A percentile compares a stretch with the other conserved stretches of the same genome.
Conservation (phyloP, 495 filamentous ascomycete genomes). For the Geopyxis carbonaria region DNA sequence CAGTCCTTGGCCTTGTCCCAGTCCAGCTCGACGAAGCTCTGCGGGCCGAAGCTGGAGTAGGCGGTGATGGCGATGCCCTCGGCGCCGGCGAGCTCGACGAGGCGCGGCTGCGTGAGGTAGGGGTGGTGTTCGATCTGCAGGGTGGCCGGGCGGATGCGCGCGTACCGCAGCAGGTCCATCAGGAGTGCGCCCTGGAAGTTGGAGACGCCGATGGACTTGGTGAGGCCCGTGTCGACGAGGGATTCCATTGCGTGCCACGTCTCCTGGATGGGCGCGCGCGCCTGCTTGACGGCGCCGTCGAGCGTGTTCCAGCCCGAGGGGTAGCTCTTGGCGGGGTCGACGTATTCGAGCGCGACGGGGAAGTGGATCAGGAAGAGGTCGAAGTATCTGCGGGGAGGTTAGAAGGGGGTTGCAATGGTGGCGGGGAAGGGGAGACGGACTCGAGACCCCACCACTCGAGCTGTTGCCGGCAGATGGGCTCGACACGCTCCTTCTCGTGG, state of each 20-base stretch:
- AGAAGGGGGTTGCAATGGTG: background rate
- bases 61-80: slow-evolving; percentile 69
- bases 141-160: slow-evolving; percentile 55
- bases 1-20: slow-evolving; percentile 53
- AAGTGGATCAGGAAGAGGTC: slow-evolving; percentile 8
- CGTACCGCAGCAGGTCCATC: slow-evolving; percentile 74
- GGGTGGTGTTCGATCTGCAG: slow-evolving; percentile 97
- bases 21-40: slow-evolving; percentile 64
- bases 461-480: slow-evolving; percentile 55
- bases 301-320: slow-evolving; percentile 56
- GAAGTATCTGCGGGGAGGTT: slow-evolving; percentile 7
- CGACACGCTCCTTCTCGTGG: slow-evolving; percentile 56
- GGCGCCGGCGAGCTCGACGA: slow-evolving; percentile 52
- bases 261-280: slow-evolving; percentile 51
- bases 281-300: slow-evolving; percentile 40
- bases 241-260: slow-evolving; percentile 83
- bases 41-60: slow-evolving; percentile 81
- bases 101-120: slow-evolving; percentile 68
- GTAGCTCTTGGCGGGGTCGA: slow-evolving; percentile 60
- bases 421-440: slow-evolving; percentile 38
- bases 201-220: slow-evolving; percentile 65
- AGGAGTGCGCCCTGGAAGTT: slow-evolving; percentile 78
- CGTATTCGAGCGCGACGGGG: slow-evolving; percentile 56
- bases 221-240: slow-evolving; percentile 50
- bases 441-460: slow-evolving; percentile 65